Evolutionary conservation across 2,329 filamentous ascomycete species (phyloP).

Genomic region (Diaporthe citri): DNA sequence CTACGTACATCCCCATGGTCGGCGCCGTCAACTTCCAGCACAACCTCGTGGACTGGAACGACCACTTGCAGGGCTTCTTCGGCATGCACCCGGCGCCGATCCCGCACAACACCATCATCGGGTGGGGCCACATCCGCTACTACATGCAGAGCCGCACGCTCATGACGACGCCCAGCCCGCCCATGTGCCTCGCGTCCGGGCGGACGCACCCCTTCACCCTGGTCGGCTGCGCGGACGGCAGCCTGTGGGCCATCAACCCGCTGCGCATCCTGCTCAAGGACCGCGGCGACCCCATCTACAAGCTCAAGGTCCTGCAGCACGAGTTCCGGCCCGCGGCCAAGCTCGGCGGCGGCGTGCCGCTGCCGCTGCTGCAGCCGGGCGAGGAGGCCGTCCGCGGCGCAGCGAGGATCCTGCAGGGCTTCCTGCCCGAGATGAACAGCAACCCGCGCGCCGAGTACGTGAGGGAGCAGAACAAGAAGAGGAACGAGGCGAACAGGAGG

Average conservation of each 20-base stretch:
- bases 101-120: constrained; percentile 64
- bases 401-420: constrained; percentile 65
- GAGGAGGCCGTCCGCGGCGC: constrained; percentile 56
- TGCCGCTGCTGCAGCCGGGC: neutral
- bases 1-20: constrained; percentile 65
- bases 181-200: constrained; percentile 64
- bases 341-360: constrained; percentile 9
- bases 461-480: constrained; percentile 50
- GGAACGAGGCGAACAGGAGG: constrained; percentile 51
- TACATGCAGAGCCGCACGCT: constrained; percentile 67
- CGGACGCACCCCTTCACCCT: constrained; percentile 66
- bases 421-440: constrained; percentile 62
- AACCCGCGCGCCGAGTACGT: constrained; percentile 57
- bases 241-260: constrained; percentile 62
- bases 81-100: constrained; percentile 65
- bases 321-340: constrained; percentile 59
- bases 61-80: constrained; percentile 68
- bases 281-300: constrained; percentile 53
- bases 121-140: constrained; percentile 65
- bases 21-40: constrained; percentile 63
- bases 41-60: constrained; percentile 66
- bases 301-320: constrained; percentile 65
- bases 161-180: constrained; percentile 63
- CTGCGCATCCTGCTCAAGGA: constrained; percentile 58
- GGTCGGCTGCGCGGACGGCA: constrained; percentile 66